These are phyloP conservation scores for Aureobasidium namibiae DNA, from an alignment of 2,329 filamentous ascomycete species.

Conservation along the genomic window DNA sequence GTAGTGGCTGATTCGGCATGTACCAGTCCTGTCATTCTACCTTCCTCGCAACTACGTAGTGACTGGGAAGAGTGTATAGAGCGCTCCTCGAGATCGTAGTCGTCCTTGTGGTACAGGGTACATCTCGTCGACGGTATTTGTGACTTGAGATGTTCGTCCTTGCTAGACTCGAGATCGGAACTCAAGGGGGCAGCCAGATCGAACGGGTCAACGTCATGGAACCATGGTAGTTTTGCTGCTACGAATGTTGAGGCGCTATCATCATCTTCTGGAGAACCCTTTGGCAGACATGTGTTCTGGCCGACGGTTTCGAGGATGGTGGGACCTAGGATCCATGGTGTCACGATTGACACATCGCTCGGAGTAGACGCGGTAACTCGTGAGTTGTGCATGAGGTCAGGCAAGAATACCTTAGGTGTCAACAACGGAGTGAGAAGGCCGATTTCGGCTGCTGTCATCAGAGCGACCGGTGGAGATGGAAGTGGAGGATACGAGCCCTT, in stretches of 20 bases:
- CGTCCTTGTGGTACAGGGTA: neutral
- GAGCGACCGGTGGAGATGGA: neutral
- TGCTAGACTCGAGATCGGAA: neutral
- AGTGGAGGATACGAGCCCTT: neutral
- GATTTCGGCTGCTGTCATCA: neutral
- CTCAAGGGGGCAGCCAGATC: neutral
- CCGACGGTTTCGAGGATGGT: neutral
- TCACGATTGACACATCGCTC: neutral
- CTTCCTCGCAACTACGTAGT: neutral
- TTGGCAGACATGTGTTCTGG: neutral
- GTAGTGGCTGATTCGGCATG: neutral
- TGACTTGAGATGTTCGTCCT: no score
- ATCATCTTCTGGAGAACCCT: neutral
- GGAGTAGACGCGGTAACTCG: neutral
- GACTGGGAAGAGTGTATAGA: neutral
- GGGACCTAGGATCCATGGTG: neutral
- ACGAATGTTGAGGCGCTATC: neutral
- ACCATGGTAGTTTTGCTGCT: neutral
- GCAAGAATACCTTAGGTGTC: neutral
- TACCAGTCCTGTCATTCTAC: neutral
- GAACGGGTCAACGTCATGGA: neutral
- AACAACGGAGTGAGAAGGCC: neutral
- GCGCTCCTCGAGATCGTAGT: neutral
- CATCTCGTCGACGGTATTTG: neutral
- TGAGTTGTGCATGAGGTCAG: neutral